Percentiles rank a stretch among this genome's conserved stretches.
phyloP scores from a whole-genome alignment of 192 early-diverging fungal species.

The Coemansia sp. region DNA sequence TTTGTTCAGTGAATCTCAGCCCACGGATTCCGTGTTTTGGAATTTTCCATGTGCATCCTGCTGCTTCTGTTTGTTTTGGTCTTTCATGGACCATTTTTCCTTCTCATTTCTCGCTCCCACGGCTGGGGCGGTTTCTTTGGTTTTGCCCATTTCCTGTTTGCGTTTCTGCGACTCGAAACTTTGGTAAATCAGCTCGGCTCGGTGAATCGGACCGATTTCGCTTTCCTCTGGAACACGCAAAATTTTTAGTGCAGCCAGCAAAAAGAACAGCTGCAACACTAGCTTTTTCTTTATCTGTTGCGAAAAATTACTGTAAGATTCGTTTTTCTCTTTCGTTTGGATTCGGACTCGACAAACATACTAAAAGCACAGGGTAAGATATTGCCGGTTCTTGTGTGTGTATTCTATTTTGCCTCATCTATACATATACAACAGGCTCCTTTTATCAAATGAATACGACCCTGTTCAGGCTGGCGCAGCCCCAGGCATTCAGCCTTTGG shows the following conservation, averaged over 20 bases:
- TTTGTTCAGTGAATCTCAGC: no score
- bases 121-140: neutral
- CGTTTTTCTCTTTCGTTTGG: neutral
- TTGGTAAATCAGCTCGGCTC: neutral
- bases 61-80: neutral
- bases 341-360: neutral
- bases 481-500: neutral
- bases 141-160: neutral
- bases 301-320: constrained; percentile 7
- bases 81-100: neutral
- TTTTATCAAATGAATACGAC: neutral
- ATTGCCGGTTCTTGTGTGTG: neutral
- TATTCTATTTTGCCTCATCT: neutral
- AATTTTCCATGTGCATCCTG: neutral
- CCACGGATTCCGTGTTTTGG: no score
- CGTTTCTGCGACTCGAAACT: neutral
- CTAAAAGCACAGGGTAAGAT: neutral
- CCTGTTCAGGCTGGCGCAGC: neutral
- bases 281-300: neutral
- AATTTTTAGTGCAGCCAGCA: neutral
- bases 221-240: neutral
- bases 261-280: no score
- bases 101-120: neutral
- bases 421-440: no score
- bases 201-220: neutral